Percentiles rank a stretch among this genome's conserved stretches.
Conservation (phyloP, 805 yeast genomes). For the Lipomyces spencermartinsiae region DNA sequence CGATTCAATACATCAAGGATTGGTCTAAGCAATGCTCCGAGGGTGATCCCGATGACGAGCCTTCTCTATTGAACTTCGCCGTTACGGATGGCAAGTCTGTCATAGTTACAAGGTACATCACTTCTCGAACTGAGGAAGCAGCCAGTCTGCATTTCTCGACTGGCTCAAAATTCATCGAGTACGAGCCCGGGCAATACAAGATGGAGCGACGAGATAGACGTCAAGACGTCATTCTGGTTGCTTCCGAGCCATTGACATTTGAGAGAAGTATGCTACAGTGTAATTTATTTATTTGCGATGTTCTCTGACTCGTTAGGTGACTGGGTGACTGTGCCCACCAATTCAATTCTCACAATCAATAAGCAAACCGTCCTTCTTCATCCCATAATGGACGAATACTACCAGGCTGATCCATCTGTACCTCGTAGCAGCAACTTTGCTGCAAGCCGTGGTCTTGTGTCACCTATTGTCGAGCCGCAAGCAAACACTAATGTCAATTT, state of each 20-base stretch:
- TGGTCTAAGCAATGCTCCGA: conserved; percentile 73
- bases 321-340: conserved; percentile 97
- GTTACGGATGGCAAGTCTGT: conserved; percentile 90
- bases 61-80: conserved; percentile 89
- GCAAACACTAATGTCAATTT: conserved; percentile 46
- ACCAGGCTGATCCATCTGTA: conserved; percentile 69
- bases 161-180: conserved; percentile 89
- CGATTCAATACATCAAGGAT: conserved; percentile 74
- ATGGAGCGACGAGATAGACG: conserved; percentile 94
- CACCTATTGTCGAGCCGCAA: conserved; percentile 72
- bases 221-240: conserved; percentile 94
- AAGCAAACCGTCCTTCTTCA: conserved; percentile 87
- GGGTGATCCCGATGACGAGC: conserved; percentile 57
- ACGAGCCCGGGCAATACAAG: conserved; percentile 86
- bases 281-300: background rate
- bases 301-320: conserved; percentile 53
- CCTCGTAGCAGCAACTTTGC: conserved; percentile 82
- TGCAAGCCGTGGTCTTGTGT: conserved; percentile 89
- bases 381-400: conserved; percentile 86
- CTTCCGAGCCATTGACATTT: conserved; percentile 95
- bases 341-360: conserved; percentile 79
- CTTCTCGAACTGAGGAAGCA: conserved; percentile 90
- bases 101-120: conserved; percentile 85
- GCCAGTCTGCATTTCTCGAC: conserved; percentile 94
- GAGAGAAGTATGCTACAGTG: conserved; percentile 63